Evolutionary conservation across 352 stramenopile species (phyloP), one percentile per base, ranked within the genome.

Genomic region (Nothophytophthora sp.): DNA sequence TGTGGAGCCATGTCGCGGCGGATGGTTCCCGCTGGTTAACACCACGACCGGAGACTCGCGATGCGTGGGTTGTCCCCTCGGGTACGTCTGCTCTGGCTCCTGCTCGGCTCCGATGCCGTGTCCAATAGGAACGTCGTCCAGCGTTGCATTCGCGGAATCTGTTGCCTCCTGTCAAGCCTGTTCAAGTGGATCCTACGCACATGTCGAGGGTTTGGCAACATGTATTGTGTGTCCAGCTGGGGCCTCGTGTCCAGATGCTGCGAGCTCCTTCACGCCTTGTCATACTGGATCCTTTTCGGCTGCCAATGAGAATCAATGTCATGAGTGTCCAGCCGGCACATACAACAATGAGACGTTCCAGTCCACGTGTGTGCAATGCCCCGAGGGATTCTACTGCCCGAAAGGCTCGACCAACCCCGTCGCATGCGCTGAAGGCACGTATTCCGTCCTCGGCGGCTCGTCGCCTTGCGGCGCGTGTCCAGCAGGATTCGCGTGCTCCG

Each of bases 1-100:
- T 29, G 27, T 70, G 7, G 49, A 80, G 11, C 70, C 75, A 19
- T 88, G 77, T 49, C 70, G 72, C 8, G 32, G 58, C 5, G 74
- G 77, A 16, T 85, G 70, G 72, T 88, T 81, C n/a, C 51, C 74
- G 5, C 35, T 77, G 1, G 30, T 60, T 16, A 82, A 88, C 18
- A 16, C 18, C 3, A 69, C 67, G 5, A 81, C 61, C 0, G 56
- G 46, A 0, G 30, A 62, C 1, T 46, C 62, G 2, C 59, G 70
- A 38, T 88, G 76, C 16, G 23, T 86, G 6, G 52, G 55, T 3
- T 88, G 77, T 20, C 75, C 70, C 15, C 53, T 80, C 5, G 77
- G 77, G 0, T 41, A 70, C 50, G 77, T 70, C 37, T 90, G 80
- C 38, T 3, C 63, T 5, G 80, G 76, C 4, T 74, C 59, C 1